Conservation (phyloP, 495 filamentous ascomycete genomes). For the Chaetomidium leptoderma region DNA sequence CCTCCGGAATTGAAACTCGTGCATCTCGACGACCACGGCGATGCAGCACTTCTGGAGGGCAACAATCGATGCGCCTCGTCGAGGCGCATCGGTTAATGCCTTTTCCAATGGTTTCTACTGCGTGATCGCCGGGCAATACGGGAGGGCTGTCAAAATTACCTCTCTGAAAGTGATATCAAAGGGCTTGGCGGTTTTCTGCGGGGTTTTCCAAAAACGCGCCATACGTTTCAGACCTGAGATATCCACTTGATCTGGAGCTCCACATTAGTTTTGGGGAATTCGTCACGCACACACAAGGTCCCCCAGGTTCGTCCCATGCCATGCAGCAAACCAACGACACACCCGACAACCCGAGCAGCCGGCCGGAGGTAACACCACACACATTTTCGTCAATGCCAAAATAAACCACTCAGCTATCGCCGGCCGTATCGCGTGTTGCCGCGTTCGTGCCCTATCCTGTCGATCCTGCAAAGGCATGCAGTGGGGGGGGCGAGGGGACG, state of each 20-base stretch:
- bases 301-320: not conserved
- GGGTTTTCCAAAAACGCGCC: not conserved
- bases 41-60: not conserved
- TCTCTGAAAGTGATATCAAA: not conserved
- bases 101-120: not conserved
- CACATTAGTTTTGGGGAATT: constrained; percentile 12
- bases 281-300: constrained; percentile 8
- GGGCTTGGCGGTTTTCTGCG: too few relatives aligned
- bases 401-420: constrained; percentile 15
- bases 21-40: not conserved
- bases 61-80: not conserved
- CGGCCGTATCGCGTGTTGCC: not conserved
- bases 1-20: not conserved
- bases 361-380: too few relatives aligned
- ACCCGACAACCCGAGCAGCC: too few relatives aligned
- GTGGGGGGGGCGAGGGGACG: not conserved
- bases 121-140: not conserved
- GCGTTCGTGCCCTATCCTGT: not conserved
- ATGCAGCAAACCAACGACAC: not conserved
- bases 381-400: too few relatives aligned
- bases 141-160: not conserved
- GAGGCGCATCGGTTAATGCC: not conserved
- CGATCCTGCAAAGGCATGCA: constrained; percentile 10
- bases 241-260: not conserved
- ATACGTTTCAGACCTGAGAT: too few relatives aligned